Evolutionary conservation across 2,329 filamentous ascomycete species (phyloP).

Genomic region (Harringtonia lauricola): DNA sequence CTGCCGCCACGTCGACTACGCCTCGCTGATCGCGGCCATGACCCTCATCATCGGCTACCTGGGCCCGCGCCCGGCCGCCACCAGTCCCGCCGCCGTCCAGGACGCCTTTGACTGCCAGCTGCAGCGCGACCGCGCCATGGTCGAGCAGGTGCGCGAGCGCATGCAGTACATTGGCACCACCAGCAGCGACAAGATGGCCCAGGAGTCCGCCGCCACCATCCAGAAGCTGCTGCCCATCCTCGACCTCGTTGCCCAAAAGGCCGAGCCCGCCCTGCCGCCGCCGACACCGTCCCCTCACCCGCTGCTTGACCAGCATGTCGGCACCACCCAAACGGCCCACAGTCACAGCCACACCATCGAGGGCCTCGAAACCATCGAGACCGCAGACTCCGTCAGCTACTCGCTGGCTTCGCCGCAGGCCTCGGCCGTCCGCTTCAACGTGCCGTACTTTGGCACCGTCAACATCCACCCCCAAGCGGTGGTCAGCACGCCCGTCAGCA

Average conservation of each 20-base stretch:
- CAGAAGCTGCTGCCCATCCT: slow-evolving; percentile 30
- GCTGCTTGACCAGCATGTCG: neutral
- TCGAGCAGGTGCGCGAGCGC: slow-evolving; percentile 23
- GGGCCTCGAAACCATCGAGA: too few relatives aligned
- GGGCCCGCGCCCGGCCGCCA: slow-evolving; percentile 15
- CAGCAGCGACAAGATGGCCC: slow-evolving; percentile 29
- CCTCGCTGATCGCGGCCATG: slow-evolving; percentile 38
- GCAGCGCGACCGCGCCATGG: slow-evolving; percentile 24
- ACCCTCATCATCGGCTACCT: slow-evolving; percentile 40
- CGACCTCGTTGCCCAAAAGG: slow-evolving; percentile 13
- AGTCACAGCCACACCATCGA: too few relatives aligned
- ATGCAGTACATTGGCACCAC: slow-evolving; percentile 26
- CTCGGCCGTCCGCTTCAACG: slow-evolving; percentile 24
- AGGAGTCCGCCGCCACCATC: slow-evolving; percentile 31
- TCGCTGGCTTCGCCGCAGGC: too few relatives aligned
- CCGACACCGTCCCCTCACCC: neutral
- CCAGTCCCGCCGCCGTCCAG: neutral
- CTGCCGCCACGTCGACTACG: slow-evolving; percentile 40
- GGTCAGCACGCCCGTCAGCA: too few relatives aligned
- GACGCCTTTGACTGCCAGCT: slow-evolving; percentile 13
- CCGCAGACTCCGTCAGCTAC: neutral
- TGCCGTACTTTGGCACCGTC: slow-evolving; percentile 36
- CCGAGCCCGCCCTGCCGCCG: slow-evolving; percentile 5
- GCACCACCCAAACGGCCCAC: too few relatives aligned
- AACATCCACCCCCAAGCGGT: slow-evolving; percentile 23